These are phyloP conservation scores for Forsythia viridissima DNA, from an alignment of 257 asterid genomes.

Conservation along the genomic window DNA sequence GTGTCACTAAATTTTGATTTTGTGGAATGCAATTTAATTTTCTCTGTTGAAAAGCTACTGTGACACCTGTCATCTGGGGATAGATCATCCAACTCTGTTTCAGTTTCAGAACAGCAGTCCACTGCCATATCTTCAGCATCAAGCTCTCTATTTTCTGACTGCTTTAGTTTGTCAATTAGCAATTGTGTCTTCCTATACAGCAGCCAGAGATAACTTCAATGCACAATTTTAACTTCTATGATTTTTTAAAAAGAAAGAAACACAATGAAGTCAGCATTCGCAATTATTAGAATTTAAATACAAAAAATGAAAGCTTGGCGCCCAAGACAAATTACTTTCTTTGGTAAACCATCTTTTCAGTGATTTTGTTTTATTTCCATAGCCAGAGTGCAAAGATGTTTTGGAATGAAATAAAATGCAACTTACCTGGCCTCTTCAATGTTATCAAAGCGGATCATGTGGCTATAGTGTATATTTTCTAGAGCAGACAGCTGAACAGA, in stretches of 20 bases:
- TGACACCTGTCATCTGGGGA: conserved; percentile 54
- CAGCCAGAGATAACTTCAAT: conserved; percentile 25
- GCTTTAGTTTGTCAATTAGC: conserved; percentile 63
- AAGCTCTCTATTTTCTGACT: conserved; percentile 37
- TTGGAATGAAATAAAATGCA: conserved; percentile 18
- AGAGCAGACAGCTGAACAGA: conserved; percentile 77
- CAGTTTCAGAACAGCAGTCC: conserved; percentile 78
- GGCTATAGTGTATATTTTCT: conserved; percentile 88
- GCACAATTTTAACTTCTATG: background rate
- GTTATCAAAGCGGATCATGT: conserved; percentile 93
- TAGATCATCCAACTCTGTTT: conserved; percentile 56
- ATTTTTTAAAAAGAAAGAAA: background rate
- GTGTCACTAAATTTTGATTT: conserved; percentile 37
- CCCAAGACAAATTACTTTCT: background rate
- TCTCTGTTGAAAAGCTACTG: conserved; percentile 46
- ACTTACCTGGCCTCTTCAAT: conserved; percentile 79
- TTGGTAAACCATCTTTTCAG: background rate
- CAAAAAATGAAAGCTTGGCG: conserved; percentile 5
- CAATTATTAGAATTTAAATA: conserved; percentile 1
- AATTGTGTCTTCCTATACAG: conserved; percentile 62
- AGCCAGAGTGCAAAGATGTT: background rate
- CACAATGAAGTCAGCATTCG: background rate
- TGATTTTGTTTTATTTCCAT: background rate
- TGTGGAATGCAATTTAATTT: conserved; percentile 29
- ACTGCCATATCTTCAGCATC: conserved; percentile 41